Base-by-base conservation (phyloP, 208 protist genomes). In the Plasmodiophora brassicae region DNA sequence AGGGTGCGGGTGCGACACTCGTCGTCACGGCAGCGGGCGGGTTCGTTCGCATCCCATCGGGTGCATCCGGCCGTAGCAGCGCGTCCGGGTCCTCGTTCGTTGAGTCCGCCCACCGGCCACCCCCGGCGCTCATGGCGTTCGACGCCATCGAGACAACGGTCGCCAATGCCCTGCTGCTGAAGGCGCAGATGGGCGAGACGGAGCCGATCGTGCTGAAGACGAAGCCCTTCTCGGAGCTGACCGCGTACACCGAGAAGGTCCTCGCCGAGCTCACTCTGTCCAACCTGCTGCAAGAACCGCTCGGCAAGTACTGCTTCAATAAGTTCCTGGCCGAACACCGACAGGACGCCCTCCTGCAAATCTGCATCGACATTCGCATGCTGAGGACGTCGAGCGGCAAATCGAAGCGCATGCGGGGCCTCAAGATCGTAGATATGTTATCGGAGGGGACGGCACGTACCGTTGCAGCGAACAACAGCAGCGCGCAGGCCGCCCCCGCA, bases 111-210 rank as follows among this genome's bases (percentile, higher is more conserved):
- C n/a, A n/a, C n/a, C n/a, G n/a, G n/a, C n/a, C n/a, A n/a, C n/a
- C n/a, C n/a, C n/a, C n/a, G n/a, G n/a, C n/a, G n/a, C n/a, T n/a
- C n/a, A 78, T 78, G 65, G 65, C 65, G 10, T 89, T 89, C 60
- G 87, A 89, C 86, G 87, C 46, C 14, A 71, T 89, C 43, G 87
- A 89, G 83, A 89, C 87, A 45, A 89, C 87, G 14, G 87, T 89
- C 10, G 87, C 87, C 60, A 89, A 89, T 28, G 83, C 87, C 53
- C 50, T 54, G 20, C 46, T 88, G 53, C n/a, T 88, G 25, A 54
- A 88, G 46, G 85, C 85, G 5, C 46, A 78, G 65, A 78, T 88
- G 53, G 85, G 60, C 22, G 60, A 88, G 32, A 32, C 85, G 8
- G 85, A 88, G 53, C 85, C 85, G n/a, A 71, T 88, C 38, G 14